Evolutionary conservation across 768 basidiomycete species (phyloP).

Genomic region (Boletus bicolor): DNA sequence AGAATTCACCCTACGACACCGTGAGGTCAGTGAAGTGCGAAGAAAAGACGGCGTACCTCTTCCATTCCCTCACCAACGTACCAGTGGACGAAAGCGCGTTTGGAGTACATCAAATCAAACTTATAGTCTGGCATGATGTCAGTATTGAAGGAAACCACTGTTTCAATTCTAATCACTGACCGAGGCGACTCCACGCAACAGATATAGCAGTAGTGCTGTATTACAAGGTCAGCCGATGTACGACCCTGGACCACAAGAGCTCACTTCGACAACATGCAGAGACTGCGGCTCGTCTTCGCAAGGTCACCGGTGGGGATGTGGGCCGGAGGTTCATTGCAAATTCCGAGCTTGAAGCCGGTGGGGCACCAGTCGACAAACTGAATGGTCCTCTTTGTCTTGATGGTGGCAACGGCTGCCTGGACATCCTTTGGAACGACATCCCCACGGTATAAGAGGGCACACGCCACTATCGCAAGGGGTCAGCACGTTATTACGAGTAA

Average conservation of each 20-base stretch:
- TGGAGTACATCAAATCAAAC: conserved; percentile 97
- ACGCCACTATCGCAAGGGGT: conserved; percentile 62
- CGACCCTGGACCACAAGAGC: conserved; percentile 15
- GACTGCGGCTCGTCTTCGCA: conserved; percentile 87
- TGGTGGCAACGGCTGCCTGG: conserved; percentile 85
- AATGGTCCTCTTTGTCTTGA: conserved; percentile 98
- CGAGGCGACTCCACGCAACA: conserved; percentile 87
- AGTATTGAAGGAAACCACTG: not conserved
- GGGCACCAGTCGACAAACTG: conserved; percentile 99
- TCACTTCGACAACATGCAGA: conserved; percentile 95
- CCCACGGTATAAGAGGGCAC: conserved; percentile 88
- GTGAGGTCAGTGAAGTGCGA: conserved; percentile 10
- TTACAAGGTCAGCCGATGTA: conserved; percentile 1
- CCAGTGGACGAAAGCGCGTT: conserved; percentile 90
- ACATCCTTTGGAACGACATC: conserved; percentile 97
- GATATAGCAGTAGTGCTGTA: conserved; percentile 88
- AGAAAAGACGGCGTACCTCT: conserved; percentile 47
- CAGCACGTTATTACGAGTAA: conserved; percentile 7
- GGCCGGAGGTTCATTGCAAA: conserved; percentile 95
- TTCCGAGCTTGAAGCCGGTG: conserved; percentile 97
- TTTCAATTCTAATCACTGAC: conserved; percentile 32
- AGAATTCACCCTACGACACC: conserved; percentile 80
- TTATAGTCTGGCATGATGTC: conserved; percentile 69
- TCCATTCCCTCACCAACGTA: conserved; percentile 99
- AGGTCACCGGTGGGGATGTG: conserved; percentile 92